Percentiles rank a stretch among this genome's conserved stretches.
Evolutionary conservation across 768 basidiomycete genomes (phyloP).

Genomic region (Lyophyllum decastes): DNA sequence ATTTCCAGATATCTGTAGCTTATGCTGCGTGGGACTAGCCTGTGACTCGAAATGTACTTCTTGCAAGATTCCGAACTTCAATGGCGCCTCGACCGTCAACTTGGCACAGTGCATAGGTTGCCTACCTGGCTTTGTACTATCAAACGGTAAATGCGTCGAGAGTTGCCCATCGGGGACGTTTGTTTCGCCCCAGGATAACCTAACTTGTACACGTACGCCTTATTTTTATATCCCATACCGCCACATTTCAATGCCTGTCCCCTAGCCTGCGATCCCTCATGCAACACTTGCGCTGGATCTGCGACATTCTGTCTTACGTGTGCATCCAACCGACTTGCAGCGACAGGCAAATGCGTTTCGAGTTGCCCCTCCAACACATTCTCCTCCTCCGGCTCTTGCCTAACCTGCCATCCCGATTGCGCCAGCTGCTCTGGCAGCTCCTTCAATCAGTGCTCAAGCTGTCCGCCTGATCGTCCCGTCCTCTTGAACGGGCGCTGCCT

Average conservation of each 20-base stretch:
- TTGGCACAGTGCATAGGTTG: conserved; percentile 78
- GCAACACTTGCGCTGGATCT: conserved; percentile 67
- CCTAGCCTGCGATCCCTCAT: conserved; percentile 53
- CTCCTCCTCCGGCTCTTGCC: conserved; percentile 63
- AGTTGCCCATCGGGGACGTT: conserved; percentile 77
- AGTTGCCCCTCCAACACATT: conserved; percentile 74
- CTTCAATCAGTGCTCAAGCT: conserved; percentile 78
- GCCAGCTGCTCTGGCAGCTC: conserved; percentile 69
- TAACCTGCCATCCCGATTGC: conserved; percentile 82
- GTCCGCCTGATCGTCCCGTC: conserved; percentile 68
- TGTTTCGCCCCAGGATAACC: conserved; percentile 66
- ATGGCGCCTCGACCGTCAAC: conserved; percentile 59
- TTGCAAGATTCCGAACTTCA: conserved; percentile 77
- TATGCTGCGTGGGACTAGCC: conserved; percentile 36
- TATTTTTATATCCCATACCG: neutral
- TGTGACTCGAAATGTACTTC: conserved; percentile 80
- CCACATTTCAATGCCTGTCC: conserved; percentile 5
- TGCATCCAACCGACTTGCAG: conserved; percentile 63
- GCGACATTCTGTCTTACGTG: conserved; percentile 77
- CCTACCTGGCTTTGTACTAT: conserved; percentile 74
- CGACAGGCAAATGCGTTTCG: conserved; percentile 69
- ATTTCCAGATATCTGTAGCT: neutral
- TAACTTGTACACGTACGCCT: conserved; percentile 71
- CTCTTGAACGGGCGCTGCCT: conserved; percentile 74
- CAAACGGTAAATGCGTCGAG: conserved; percentile 65